Evolutionary conservation across 73 alveolate genomes (phyloP), one percentile per base, ranked within the genome.

Genomic region (Blepharisma stoltei): DNA sequence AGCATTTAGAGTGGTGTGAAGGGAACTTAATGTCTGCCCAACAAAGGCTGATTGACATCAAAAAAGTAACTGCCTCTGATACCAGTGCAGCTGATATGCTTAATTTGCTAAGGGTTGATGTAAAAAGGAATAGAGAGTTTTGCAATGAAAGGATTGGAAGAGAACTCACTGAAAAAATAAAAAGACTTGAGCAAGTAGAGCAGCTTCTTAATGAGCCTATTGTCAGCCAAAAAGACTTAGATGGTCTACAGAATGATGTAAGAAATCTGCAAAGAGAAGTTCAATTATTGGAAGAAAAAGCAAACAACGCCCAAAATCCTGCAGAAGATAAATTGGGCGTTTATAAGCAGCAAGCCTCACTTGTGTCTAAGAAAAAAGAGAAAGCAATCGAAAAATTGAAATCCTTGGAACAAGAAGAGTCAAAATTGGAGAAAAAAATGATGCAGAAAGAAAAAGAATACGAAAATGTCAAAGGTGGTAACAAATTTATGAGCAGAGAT

Each of bases 301-400:
- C 92, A 43, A 85, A 85, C 37, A 81, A 84, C 44, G 78, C 92
- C 11, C 87, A 90, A 52, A 88, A 90, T 9, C 95, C 95, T 50
- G 87, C 89, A 11, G 93, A 90, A 11, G 98, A 93, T 52, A 89
- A 89, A 53, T 80, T 93, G 6, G 93, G 90, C 50, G 92, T 93
- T 43, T 93, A 88, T 83, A 93, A 93, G 86, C 85, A 87, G 48
- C 89, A 92, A 76, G 98, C 97, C 6, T 78, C 93, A 60, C 93
- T 90, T 60, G 95, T 90, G 52, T 81, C 96, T 46, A 90, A 90
- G 68, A 93, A 89, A 78, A 90, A 90, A 82, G 98, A 93, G 77
- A 71, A 81, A 9, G 86, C 91, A 71, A 68, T 76, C 25, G 93
- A 88, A 23, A 86, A 85, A 70, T 77, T 90, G 67, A 93, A 90